These are phyloP conservation scores for Lentithecium fluviatile DNA, from an alignment of 495 filamentous ascomycete species.

Conservation along the genomic window DNA sequence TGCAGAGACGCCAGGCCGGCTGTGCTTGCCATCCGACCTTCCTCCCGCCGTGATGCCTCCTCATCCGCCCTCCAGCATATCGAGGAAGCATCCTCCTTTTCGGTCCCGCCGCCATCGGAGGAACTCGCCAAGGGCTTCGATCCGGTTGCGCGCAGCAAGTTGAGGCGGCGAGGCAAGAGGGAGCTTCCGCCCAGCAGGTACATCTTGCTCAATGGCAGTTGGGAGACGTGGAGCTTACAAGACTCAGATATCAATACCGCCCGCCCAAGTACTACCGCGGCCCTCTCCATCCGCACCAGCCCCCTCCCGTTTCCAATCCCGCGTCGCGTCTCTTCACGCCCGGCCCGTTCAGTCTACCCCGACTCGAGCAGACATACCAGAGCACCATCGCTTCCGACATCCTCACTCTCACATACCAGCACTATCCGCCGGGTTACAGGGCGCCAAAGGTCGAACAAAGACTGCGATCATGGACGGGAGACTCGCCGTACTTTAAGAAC, in stretches of 20 bases:
- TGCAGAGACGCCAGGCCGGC: slow-evolving; percentile 16
- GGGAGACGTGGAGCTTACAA: slow-evolving; percentile 15
- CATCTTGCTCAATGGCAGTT: slow-evolving; percentile 1
- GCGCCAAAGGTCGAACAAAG: slow-evolving; percentile 63
- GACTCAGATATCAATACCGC: slow-evolving; percentile 79
- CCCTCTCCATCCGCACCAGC: slow-evolving; percentile 86
- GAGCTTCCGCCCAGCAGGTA: slow-evolving; percentile 70
- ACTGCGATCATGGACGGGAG: slow-evolving; percentile 82
- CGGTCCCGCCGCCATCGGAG: slow-evolving; percentile 38
- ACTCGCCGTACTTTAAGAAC: slow-evolving; percentile 91
- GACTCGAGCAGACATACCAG: slow-evolving; percentile 86
- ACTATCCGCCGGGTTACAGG: slow-evolving; percentile 71
- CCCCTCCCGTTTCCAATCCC: slow-evolving; percentile 77
- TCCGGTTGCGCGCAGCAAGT: slow-evolving; percentile 54
- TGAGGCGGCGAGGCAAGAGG: slow-evolving; percentile 45
- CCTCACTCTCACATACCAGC: slow-evolving; percentile 81
- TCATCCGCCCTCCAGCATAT: slow-evolving; percentile 32
- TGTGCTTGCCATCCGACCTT: slow-evolving; percentile 12
- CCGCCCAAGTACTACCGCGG: slow-evolving; percentile 92
- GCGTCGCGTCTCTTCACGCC: slow-evolving; percentile 86
- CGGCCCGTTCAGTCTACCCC: slow-evolving; percentile 85
- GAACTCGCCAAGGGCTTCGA: slow-evolving; percentile 53
- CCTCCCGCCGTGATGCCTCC: slow-evolving; percentile 36
- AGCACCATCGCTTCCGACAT: slow-evolving; percentile 85
- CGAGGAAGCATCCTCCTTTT: slow-evolving; percentile 44